Evolutionary conservation across 306 rosid species (phyloP), one percentile per base, ranked within the genome.

Genomic region (Vicia faba): DNA sequence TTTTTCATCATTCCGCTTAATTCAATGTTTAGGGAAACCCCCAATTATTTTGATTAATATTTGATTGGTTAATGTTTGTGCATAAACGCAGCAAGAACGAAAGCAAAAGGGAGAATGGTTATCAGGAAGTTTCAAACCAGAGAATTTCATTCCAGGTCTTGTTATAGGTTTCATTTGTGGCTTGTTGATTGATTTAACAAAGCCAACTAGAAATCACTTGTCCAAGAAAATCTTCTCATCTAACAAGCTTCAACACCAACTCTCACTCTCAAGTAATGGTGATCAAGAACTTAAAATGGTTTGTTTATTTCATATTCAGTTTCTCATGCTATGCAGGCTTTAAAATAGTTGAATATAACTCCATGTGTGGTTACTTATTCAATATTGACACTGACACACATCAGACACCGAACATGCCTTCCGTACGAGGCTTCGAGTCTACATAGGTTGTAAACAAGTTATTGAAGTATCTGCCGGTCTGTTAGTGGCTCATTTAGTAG

Each of bases 281-380:
- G 98, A 85, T 68, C 85, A 84, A 78, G 93, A 92, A 62, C 83
- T 86, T 77, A 89, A 92, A 80, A 83, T 92, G 96, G 98, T 89
- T 51, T 25, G 69, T 59, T 79, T 31, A 23, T 48, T 16, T 77
- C 79, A 15, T 43, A 54, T 36, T 36, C 61, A 45, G 8, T 43
- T 73, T 61, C 41, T 71, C 48, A 38, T 63, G 13, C 23, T 69
- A 36, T 43, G 11, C 43, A 43, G 5, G 18, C 16, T 26, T 72
- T 49, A 50, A 45, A 36, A n/a, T 60, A 64, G 46, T 70, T 60
- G 36, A 67, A 29, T 57, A 5, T 41, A 73, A 28, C 31, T 50
- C 6, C 58, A 55, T 48, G 23, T 19, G 16, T 18, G 11, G 50
- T 8, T 46, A n/a, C n/a, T n/a, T n/a, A 5, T 50, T 4, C 29